phyloP scores from a whole-genome alignment of 148 eudicot species.

The Fagopyrum esculentum region DNA sequence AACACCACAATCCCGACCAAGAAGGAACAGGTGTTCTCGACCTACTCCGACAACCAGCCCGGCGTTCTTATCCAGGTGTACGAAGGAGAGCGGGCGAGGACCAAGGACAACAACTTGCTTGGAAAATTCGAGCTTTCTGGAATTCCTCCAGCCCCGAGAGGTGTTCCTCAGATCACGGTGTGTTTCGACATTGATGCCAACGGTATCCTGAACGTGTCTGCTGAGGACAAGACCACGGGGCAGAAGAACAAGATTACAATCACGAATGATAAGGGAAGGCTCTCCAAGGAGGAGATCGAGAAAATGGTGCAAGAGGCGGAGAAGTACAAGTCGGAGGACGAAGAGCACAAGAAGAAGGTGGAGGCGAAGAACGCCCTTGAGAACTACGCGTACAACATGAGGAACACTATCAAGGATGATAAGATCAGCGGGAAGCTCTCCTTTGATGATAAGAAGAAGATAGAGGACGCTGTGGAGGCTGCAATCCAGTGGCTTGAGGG shows the following conservation, averaged over 20 bases:
- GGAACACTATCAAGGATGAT: not conserved
- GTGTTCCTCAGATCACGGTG: not conserved
- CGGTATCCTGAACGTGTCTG: not conserved
- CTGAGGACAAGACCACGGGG: not conserved
- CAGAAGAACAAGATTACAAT: not conserved
- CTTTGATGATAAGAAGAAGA: not conserved
- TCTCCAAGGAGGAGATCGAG: not conserved
- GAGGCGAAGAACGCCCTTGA: conserved; percentile 5
- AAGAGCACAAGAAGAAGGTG: conserved; percentile 4
- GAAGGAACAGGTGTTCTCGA: not conserved
- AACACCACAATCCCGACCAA: not conserved
- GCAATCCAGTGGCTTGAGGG: not conserved
- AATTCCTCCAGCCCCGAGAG: conserved; percentile 3
- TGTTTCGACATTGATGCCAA: not conserved
- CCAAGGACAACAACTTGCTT: conserved; percentile 7
- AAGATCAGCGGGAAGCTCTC: not conserved
- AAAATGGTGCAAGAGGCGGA: not conserved
- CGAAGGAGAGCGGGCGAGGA: conserved; percentile 5
- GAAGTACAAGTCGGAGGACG: not conserved
- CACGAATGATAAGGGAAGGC: conserved; percentile 9
- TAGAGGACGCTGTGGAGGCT: not conserved
- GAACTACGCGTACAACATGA: conserved; percentile 5
- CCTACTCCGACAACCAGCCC: not conserved
- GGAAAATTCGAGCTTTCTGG: not conserved
- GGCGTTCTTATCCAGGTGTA: not conserved